Conservation (phyloP, 164 flowering plant genomes). For the Kalanchoe fedtschenkoi region DNA sequence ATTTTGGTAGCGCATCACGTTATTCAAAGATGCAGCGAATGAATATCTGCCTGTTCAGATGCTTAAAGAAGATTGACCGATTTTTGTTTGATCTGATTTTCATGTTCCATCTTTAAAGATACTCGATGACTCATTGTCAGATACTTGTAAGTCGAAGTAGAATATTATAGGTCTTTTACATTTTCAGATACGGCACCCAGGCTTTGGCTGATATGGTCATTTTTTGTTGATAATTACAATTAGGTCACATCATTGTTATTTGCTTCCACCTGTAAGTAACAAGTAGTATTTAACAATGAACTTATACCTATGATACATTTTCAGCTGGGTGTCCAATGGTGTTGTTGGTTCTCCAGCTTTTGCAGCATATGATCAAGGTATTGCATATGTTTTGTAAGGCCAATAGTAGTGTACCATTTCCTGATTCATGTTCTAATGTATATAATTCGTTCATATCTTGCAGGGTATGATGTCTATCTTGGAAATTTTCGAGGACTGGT, state of each 20-base stretch:
- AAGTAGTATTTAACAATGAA: neutral
- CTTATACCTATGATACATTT: neutral
- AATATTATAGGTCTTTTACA: neutral
- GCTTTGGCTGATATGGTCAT: neutral
- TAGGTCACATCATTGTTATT: no score
- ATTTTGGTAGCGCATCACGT: neutral
- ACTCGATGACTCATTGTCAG: no score
- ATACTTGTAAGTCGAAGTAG: no score
- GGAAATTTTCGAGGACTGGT: constrained; percentile 96
- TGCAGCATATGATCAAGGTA: constrained; percentile 99
- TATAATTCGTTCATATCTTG: constrained; percentile 3
- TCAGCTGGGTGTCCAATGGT: constrained; percentile 98
- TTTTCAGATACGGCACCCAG: neutral
- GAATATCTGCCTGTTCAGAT: neutral
- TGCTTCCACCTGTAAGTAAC: neutral
- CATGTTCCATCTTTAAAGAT: neutral
- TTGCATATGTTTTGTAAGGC: neutral
- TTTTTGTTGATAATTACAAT: neutral
- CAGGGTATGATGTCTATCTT: constrained; percentile 97
- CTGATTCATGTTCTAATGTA: neutral
- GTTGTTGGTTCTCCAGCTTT: constrained; percentile 98
- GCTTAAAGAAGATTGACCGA: neutral
- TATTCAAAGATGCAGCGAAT: neutral
- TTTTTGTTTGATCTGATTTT: neutral
- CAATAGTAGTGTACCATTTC: neutral